Conservation (phyloP, 139 green algal species). For the Coelastrella sp. region DNA sequence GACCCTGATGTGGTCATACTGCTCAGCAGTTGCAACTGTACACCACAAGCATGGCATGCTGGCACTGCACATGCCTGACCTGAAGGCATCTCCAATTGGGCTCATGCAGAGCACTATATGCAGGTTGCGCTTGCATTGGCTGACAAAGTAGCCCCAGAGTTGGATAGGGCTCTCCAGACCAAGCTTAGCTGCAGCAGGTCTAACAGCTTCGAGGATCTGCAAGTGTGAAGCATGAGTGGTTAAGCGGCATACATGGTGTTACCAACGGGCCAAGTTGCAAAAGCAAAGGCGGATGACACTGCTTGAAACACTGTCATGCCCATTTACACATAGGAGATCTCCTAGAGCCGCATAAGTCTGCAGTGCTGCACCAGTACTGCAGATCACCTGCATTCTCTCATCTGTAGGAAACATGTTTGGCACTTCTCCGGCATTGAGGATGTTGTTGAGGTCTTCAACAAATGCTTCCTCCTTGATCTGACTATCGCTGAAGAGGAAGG, state of each 20-base stretch:
- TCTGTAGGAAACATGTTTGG: conserved; percentile 85
- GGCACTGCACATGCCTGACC: too few relatives aligned
- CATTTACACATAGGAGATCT: too few relatives aligned
- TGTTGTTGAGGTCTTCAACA: conserved; percentile 90
- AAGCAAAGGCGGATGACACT: neutral
- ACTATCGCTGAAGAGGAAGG: conserved; percentile 86
- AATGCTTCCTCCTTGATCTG: conserved; percentile 83
- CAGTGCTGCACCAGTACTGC: neutral
- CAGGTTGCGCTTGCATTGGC: conserved; percentile 69
- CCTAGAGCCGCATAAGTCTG: too few relatives aligned
- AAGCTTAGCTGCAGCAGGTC: conserved; percentile 67
- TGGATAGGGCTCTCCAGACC: conserved; percentile 80
- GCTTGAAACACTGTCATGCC: too few relatives aligned
- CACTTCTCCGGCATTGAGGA: conserved; percentile 86
- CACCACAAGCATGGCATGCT: too few relatives aligned
- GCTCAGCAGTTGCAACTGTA: too few relatives aligned
- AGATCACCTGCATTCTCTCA: conserved; percentile 60
- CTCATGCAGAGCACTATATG: conserved; percentile 81
- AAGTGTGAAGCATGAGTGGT: too few relatives aligned
- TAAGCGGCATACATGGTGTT: too few relatives aligned
- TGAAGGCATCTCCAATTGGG: conserved; percentile 80
- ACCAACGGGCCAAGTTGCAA: too few relatives aligned
- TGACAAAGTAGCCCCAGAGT: conserved; percentile 80
- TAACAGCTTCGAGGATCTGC: conserved; percentile 76
- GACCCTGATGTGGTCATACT: too few relatives aligned